These are phyloP conservation scores for Ophiostoma sp. DNA, from an alignment of 2,329 filamentous ascomycete species.

Conservation along the genomic window DNA sequence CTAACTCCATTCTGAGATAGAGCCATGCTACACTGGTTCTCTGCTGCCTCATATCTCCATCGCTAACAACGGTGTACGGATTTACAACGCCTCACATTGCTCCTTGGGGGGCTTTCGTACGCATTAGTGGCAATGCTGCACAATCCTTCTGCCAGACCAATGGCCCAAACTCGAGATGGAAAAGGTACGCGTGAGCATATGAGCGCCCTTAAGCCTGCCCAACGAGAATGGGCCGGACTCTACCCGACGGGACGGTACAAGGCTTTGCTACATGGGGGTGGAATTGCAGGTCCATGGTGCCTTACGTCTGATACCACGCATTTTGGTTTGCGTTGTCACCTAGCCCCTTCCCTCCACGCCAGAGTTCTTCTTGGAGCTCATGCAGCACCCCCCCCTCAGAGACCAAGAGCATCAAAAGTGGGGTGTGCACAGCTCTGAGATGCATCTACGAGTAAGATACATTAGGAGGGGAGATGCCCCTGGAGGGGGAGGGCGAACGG, in stretches of 20 bases:
- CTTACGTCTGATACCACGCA: conserved; percentile 22
- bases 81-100: not conserved
- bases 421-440: not conserved
- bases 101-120: not conserved
- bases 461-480: not conserved
- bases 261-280: conserved; percentile 14
- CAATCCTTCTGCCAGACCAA: not conserved
- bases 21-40: not conserved
- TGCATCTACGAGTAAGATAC: not conserved
- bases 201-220: conserved; percentile 18
- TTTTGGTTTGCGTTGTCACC: conserved; percentile 16
- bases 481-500: not conserved
- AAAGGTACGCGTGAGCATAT: not conserved
- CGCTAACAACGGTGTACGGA: not conserved
- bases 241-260: conserved; percentile 25
- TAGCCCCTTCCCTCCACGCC: not conserved
- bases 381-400: no score
- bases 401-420: not conserved
- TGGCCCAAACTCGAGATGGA: not conserved
- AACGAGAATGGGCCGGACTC: conserved; percentile 14
- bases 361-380: not conserved
- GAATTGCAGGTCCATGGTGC: conserved; percentile 18
- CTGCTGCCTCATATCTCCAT: not conserved
- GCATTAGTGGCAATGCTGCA: not conserved
- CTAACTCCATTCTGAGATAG: not conserved